Base-by-base conservation (phyloP, 1,139 yeast species). In the Entelexis sorbosivorans region DNA sequence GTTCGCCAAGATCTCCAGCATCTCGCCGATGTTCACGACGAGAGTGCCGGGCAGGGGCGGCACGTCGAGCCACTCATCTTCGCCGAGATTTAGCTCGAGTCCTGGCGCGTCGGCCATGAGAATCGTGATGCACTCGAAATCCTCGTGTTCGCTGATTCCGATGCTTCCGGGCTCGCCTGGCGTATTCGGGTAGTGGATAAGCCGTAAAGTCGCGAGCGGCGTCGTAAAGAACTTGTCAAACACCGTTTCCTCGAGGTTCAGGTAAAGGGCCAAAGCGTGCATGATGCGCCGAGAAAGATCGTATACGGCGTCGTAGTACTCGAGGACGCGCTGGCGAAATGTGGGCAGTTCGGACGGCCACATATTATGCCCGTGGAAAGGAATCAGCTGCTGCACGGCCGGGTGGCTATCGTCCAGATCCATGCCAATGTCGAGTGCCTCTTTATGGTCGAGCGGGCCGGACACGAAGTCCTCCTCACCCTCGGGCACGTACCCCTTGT, bases 21-120 rank as follows among this genome's bases (percentile, higher is more conserved):
- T 69, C 47, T 68, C 70, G 13, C 70, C 72, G 40, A 68, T 64
- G 47, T 68, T 69, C 14, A 68, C 69, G 6, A 68, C 71, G 45
- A 66, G 58, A 3, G 66, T 54, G 24, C 60, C 62, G 8, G 56
- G 56, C 19, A 67, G 56, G 0, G 72, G 72, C 10, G 63, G 61
- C 17, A 67, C 77, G 9, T 76, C 69, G 38, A 80, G 67, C 88
- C 88, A 81, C 34, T 77, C 65, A 9, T 86, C 86, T 48, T 74
- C 73, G 59, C 75, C 75, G 58, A 77, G 78, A 58, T 79, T 77
- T 3, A 81, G 85, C 60, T 81, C 82, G 22, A 81, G 68, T 1
- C 83, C 79, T 14, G 57, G 51, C 17, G 50, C 47, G 28, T 50
- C 50, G 22, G 57, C 31, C 32, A 50, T 29, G 17, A 69, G 60